Evolutionary conservation across 345 rosid species (phyloP), one percentile per base, ranked within the genome.

Genomic region (Stellera chamaejasme): DNA sequence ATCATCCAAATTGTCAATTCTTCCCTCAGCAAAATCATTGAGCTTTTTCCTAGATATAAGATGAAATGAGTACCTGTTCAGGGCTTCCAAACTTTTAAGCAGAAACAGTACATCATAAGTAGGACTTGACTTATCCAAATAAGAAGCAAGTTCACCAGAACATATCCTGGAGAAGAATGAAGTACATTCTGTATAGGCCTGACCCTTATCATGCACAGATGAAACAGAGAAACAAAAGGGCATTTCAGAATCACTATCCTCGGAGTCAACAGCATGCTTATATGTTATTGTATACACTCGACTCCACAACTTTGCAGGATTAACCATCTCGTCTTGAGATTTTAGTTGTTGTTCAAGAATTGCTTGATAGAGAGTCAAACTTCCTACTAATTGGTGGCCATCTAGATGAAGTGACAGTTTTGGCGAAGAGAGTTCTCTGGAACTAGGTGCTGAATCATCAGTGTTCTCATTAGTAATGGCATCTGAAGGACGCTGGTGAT

Each of bases 21-120:
- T 74, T 32, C 91, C 93, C 74, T 81, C 75, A 19, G 85, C 78
- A 71, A 82, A 92, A 58, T 85, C 80, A 68, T 49, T 61, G 32
- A 79, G 68, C 72, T 78, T 78, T 69, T 73, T 88, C 66, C 54
- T 73, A 65, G 86, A 77, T 65, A 79, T 68, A 74, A 92, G 75
- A 60, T 88, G 84, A 73, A 81, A 82, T 43, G 84, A 70, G 64
- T 36, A 77, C 63, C 77, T 81, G 70, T 84, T 88, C 77, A 86
- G 65, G 52, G 79, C 69, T 73, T 88, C 92, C 69, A 92, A 70
- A 77, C 81, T 63, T 77, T 84, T 92, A 15, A 92, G 91, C 68
- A 92, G 70, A 70, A 81, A 68, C 55, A 92, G 42, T 65, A 86
- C 58, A 72, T 81, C 91, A 62, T 79, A 82, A 23, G 76, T 69